Conservation (phyloP, 306 rosid genomes). For the Rosa rugosa region DNA sequence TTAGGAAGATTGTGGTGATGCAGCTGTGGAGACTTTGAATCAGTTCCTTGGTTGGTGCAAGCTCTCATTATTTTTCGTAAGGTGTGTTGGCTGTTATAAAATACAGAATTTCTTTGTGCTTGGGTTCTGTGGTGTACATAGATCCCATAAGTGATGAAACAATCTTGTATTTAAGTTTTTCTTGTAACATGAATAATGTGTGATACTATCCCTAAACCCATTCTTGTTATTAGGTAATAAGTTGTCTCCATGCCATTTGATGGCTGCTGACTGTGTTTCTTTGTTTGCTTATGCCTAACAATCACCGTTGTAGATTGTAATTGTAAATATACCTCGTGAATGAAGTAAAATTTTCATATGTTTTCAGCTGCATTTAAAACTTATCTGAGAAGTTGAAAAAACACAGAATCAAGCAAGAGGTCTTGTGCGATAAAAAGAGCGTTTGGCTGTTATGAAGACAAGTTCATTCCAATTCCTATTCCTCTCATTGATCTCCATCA, state of each 20-base stretch:
- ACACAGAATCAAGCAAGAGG: too few species aligned
- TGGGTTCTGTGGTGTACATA: constrained; percentile 74
- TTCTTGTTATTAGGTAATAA: constrained; percentile 38
- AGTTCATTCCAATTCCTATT: too few species aligned
- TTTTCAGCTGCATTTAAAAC: too few species aligned
- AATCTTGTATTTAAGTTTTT: constrained; percentile 61
- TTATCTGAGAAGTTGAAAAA: too few species aligned
- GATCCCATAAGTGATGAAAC: constrained; percentile 45
- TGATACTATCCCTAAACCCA: constrained; percentile 33
- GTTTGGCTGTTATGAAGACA: too few species aligned
- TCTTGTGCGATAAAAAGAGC: too few species aligned
- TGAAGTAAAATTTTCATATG: constrained; percentile 10
- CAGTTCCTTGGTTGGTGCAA: constrained; percentile 49
- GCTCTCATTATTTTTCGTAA: too few species aligned
- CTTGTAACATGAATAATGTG: constrained; percentile 51
- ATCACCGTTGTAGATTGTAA: constrained; percentile 40
- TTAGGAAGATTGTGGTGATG: constrained; percentile 41
- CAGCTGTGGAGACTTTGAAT: constrained; percentile 42
- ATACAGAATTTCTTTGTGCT: constrained; percentile 48
- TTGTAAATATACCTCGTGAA: constrained; percentile 27
- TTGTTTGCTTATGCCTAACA: constrained; percentile 43
- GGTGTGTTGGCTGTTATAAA: constrained; percentile 49
- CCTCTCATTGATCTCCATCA: too few species aligned
- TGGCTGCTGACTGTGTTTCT: constrained; percentile 35
- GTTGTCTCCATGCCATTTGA: constrained; percentile 35